A percentile compares a stretch with the other conserved stretches of the same genome.
These are phyloP conservation scores for Zancudomyces culisetae DNA, from an alignment of 371 early-diverging fungal genomes.

Conservation along the genomic window DNA sequence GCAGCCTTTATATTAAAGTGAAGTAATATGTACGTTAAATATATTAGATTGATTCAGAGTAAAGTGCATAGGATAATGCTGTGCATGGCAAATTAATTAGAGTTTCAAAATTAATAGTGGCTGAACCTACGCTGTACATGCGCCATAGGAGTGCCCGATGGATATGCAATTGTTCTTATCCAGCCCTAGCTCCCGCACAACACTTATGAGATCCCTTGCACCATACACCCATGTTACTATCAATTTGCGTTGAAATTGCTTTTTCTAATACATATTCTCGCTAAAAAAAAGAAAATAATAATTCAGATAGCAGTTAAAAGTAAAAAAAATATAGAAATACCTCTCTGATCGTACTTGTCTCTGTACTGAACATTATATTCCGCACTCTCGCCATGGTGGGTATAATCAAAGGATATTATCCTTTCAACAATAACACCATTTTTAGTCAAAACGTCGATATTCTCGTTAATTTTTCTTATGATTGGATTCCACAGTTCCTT, in stretches of 20 bases:
- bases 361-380: conserved; percentile 6
- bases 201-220: background rate
- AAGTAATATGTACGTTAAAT: too few relatives aligned
- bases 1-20: too few relatives aligned
- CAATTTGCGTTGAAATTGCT: too few relatives aligned
- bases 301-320: background rate
- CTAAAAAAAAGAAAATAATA: too few relatives aligned
- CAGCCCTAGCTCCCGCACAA: background rate
- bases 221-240: conserved; percentile 9
- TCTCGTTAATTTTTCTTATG: conserved; percentile 2
- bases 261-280: too few relatives aligned
- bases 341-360: background rate
- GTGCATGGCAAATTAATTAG: too few relatives aligned
- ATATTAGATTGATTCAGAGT: too few relatives aligned
- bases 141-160: conserved; percentile 2
- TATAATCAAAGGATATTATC: conserved; percentile 13
- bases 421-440: conserved; percentile 6
- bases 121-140: too few relatives aligned
- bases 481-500: conserved; percentile 24
- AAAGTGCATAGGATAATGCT: too few relatives aligned
- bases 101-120: too few relatives aligned
- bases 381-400: conserved; percentile 22
- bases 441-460: background rate
- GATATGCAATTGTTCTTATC: background rate
- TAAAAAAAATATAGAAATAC: background rate